phyloP scores from a whole-genome alignment of 2,329 filamentous ascomycete species.

The Stemphylium lycopersici region DNA sequence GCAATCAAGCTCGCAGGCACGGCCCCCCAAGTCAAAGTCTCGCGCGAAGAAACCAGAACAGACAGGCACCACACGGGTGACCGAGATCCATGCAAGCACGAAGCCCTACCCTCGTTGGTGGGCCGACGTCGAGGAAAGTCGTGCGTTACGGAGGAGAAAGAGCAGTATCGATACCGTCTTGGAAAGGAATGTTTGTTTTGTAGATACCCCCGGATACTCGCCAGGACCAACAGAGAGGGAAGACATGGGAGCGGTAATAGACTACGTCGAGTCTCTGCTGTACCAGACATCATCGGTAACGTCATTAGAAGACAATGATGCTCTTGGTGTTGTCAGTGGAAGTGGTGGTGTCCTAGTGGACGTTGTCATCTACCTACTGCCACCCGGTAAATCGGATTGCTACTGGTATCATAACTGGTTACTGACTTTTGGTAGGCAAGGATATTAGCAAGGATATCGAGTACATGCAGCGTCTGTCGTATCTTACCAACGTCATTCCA shows the following conservation, averaged over 20 bases:
- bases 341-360: slow-evolving; percentile 85
- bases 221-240: slow-evolving; percentile 49
- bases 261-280: slow-evolving; percentile 76
- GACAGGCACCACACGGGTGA: slow-evolving; percentile 37
- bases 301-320: slow-evolving; percentile 72
- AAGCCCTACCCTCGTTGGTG: slow-evolving; percentile 84
- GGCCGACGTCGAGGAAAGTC: slow-evolving; percentile 75
- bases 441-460: slow-evolving; percentile 67
- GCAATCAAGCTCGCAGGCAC: slow-evolving; percentile 32
- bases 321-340: slow-evolving; percentile 78
- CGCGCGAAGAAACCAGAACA: slow-evolving; percentile 32
- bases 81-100: slow-evolving; percentile 55
- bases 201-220: slow-evolving; percentile 76
- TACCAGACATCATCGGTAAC: slow-evolving; percentile 67
- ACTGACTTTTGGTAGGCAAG: slow-evolving; percentile 37
- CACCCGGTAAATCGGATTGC: slow-evolving; percentile 61
- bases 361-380: slow-evolving; percentile 82
- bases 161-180: slow-evolving; percentile 78
- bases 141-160: slow-evolving; percentile 62
- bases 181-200: slow-evolving; percentile 91
- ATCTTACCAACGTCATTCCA: slow-evolving; percentile 83
- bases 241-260: slow-evolving; percentile 52
- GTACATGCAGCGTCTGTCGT: slow-evolving; percentile 71
- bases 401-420: background rate
- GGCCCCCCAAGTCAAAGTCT: slow-evolving; percentile 32